These are phyloP conservation scores for Cucurbita moschata DNA, from an alignment of 306 rosid genomes.

Conservation along the genomic window DNA sequence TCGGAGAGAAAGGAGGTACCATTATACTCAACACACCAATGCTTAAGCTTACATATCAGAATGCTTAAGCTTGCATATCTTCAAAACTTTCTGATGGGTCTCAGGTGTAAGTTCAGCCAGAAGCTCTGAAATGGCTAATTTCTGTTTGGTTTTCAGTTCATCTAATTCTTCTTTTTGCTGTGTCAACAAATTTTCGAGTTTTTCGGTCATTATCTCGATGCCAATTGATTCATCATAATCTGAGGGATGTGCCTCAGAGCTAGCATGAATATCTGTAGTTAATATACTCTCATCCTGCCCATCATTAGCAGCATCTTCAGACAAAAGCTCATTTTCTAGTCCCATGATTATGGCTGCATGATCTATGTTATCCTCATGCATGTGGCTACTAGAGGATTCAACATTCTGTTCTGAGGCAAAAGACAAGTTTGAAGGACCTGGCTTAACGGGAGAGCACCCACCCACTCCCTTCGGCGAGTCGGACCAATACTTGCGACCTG, in stretches of 20 bases:
- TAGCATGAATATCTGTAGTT: constrained; percentile 10
- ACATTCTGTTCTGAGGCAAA: constrained; percentile 11
- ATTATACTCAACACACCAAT: not conserved
- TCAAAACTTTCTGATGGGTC: constrained; percentile 33
- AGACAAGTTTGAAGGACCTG: constrained; percentile 31
- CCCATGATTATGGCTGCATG: constrained; percentile 11
- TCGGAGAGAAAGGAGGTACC: not conserved
- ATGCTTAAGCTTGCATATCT: constrained; percentile 25
- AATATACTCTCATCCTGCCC: not conserved
- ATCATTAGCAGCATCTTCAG: not conserved
- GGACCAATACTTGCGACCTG: constrained; percentile 90
- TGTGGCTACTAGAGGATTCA: constrained; percentile 6
- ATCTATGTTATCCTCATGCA: constrained; percentile 5
- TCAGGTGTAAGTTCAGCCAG: constrained; percentile 35
- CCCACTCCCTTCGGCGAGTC: constrained; percentile 60
- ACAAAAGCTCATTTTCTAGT: constrained; percentile 5
- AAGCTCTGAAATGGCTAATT: constrained; percentile 35
- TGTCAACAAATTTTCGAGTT: constrained; percentile 34
- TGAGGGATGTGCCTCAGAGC: not conserved
- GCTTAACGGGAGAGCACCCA: constrained; percentile 40
- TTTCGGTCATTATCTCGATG: constrained; percentile 16
- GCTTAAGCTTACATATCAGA: constrained; percentile 28
- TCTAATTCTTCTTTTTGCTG: constrained; percentile 45
- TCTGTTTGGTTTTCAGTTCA: constrained; percentile 52
- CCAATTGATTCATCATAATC: constrained; percentile 18